A percentile compares a stretch with the other conserved stretches of the same genome.
phyloP scores from a whole-genome alignment of 2,329 filamentous ascomycete species.

The Alternaria triticimaculans region DNA sequence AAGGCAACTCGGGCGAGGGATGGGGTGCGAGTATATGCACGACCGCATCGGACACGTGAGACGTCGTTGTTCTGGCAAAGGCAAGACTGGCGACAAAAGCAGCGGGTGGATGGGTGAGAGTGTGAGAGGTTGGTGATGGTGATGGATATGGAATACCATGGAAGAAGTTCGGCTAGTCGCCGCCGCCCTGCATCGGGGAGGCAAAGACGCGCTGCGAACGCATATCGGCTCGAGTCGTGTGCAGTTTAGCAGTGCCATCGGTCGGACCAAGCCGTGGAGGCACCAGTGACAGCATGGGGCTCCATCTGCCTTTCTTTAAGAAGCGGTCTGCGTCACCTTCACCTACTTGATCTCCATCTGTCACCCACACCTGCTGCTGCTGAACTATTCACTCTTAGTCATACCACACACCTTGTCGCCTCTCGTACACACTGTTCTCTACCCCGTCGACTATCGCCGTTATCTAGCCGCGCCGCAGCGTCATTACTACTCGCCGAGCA shows the following conservation, averaged over 20 bases:
- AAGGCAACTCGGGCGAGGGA: conserved; percentile 29
- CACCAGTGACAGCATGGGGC: conserved; percentile 10
- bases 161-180: conserved; percentile 17
- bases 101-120: not conserved
- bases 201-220: conserved; percentile 23
- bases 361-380: conserved; percentile 1
- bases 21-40: not conserved
- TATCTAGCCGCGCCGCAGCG: conserved; percentile 17
- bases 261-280: conserved; percentile 3
- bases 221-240: conserved; percentile 28
- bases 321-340: conserved; percentile 25
- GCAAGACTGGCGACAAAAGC: not conserved
- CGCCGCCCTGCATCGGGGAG: conserved; percentile 14
- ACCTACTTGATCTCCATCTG: not conserved
- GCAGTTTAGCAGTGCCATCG: conserved; percentile 6
- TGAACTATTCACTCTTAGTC: not conserved
- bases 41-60: not conserved
- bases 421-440: not conserved
- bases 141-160: conserved; percentile 15
- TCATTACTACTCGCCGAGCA: conserved; percentile 14
- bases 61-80: not conserved
- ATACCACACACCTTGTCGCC: not conserved
- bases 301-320: conserved; percentile 18
- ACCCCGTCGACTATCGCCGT: conserved; percentile 10
- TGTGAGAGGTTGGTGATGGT: not conserved